phyloP scores from a whole-genome alignment of 2,329 filamentous ascomycete species.

The Davidsoniella australis region DNA sequence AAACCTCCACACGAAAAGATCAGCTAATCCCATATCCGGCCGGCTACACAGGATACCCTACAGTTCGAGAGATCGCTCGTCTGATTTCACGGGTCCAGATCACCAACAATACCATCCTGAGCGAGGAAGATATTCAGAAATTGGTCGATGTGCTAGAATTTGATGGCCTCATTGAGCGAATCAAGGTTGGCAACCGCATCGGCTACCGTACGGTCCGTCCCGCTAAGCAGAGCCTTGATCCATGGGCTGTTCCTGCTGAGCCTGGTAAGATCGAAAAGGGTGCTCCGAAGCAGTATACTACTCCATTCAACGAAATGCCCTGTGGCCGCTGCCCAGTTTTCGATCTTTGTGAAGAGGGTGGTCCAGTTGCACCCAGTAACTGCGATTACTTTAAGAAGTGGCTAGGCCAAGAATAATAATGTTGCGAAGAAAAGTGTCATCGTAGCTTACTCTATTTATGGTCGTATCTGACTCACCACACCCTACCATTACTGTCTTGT shows the following conservation, averaged over 20 bases:
- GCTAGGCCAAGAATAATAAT: constrained; percentile 36
- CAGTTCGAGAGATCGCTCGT: constrained; percentile 57
- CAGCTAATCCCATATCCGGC: constrained; percentile 38
- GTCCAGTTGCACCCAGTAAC: constrained; percentile 73
- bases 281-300: constrained; percentile 32
- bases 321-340: constrained; percentile 90
- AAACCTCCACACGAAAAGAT: constrained; percentile 19
- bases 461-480: too few species aligned
- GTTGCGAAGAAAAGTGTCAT: not conserved
- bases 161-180: constrained; percentile 64
- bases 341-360: constrained; percentile 77
- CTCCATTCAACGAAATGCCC: constrained; percentile 72
- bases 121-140: constrained; percentile 64
- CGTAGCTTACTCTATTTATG: too few species aligned
- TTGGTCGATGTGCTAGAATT: constrained; percentile 77
- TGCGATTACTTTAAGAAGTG: constrained; percentile 87
- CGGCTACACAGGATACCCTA: constrained; percentile 65
- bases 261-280: constrained; percentile 21
- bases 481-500: too few species aligned
- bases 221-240: constrained; percentile 26
- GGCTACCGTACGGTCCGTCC: constrained; percentile 37
- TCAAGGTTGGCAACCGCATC: constrained; percentile 31
- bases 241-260: constrained; percentile 20
- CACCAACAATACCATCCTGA: constrained; percentile 53
- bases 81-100: constrained; percentile 53